Evolutionary conservation across 2,329 filamentous ascomycete genomes (phyloP).

Genomic region (Plenodomus tracheiphilus): DNA sequence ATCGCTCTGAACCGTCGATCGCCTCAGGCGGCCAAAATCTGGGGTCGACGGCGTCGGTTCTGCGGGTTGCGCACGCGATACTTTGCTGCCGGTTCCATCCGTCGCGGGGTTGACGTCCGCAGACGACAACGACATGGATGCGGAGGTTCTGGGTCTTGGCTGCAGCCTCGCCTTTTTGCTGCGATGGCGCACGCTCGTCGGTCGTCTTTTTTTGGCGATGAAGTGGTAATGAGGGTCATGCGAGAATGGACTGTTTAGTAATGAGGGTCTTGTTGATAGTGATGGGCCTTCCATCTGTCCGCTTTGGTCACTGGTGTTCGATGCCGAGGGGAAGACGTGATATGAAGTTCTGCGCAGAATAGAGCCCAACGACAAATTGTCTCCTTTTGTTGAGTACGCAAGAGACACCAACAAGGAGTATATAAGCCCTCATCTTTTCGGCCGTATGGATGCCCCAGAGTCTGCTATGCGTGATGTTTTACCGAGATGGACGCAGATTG

Average conservation of each 20-base stretch:
- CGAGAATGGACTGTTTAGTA: conserved; percentile 22
- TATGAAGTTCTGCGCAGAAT: conserved; percentile 44
- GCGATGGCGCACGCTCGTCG: conserved; percentile 30
- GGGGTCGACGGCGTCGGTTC: conserved; percentile 16
- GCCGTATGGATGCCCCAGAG: conserved; percentile 16
- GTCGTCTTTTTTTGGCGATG: conserved; percentile 21
- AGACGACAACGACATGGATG: conserved; percentile 35
- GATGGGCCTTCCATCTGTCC: conserved; percentile 43
- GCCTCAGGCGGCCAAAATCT: conserved; percentile 27
- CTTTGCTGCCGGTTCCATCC: conserved; percentile 33
- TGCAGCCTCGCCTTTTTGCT: conserved; percentile 42
- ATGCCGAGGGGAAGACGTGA: conserved; percentile 36
- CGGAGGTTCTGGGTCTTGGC: conserved; percentile 37
- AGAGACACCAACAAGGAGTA: conserved; percentile 2
- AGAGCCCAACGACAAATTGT: conserved; percentile 35
- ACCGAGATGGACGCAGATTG: conserved; percentile 16
- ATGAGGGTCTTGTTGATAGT: conserved; percentile 27
- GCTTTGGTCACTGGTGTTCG: conserved; percentile 34
- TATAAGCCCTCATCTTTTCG: conserved; percentile 25
- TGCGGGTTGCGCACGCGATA: conserved; percentile 21
- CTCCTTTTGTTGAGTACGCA: conserved; percentile 7
- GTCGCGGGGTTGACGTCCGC: conserved; percentile 32
- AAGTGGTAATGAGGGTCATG: conserved; percentile 22
- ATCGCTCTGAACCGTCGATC: conserved; percentile 42
- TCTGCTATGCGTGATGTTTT: conserved; percentile 7